phyloP scores from a whole-genome alignment of 495 filamentous ascomycete genomes.

The Talaromyces ruber region DNA sequence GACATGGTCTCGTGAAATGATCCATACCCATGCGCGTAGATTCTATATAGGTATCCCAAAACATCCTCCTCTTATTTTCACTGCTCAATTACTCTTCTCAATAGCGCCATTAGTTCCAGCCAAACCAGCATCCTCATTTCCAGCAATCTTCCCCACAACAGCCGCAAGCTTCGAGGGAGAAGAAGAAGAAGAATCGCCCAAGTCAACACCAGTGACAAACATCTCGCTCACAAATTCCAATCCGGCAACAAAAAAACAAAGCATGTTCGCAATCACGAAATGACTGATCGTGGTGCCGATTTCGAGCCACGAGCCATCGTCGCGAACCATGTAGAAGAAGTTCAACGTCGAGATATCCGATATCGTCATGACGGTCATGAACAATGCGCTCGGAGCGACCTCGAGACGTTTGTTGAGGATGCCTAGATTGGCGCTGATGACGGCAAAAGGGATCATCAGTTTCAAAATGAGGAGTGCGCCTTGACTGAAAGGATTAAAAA shows the following conservation, averaged over 20 bases:
- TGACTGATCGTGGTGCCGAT: slow-evolving; percentile 95
- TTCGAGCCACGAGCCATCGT: slow-evolving; percentile 95
- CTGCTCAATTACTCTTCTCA: not conserved
- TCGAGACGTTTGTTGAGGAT: slow-evolving; percentile 83
- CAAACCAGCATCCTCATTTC: not conserved
- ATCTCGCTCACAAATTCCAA: slow-evolving; percentile 80
- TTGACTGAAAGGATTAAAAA: slow-evolving; percentile 93
- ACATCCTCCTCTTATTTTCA: not conserved
- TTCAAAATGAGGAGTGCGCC: slow-evolving; percentile 82
- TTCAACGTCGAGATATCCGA: slow-evolving; percentile 89
- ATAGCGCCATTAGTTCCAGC: not conserved
- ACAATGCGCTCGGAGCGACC: slow-evolving; percentile 73
- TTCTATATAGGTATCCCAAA: not conserved
- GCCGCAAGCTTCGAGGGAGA: not conserved
- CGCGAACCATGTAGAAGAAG: slow-evolving; percentile 95
- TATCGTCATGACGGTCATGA: slow-evolving; percentile 91
- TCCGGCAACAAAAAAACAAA: slow-evolving; percentile 85
- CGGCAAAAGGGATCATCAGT: slow-evolving; percentile 84
- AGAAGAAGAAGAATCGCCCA: slow-evolving; percentile 31
- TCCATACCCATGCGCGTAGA: not conserved
- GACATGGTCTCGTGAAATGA: not conserved
- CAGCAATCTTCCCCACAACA: not conserved
- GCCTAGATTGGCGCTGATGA: slow-evolving; percentile 88
- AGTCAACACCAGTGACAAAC: slow-evolving; percentile 75
- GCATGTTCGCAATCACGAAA: slow-evolving; percentile 80